phyloP scores from a whole-genome alignment of 2,329 filamentous ascomycete species.

The Domatiomyces catenatus region DNA sequence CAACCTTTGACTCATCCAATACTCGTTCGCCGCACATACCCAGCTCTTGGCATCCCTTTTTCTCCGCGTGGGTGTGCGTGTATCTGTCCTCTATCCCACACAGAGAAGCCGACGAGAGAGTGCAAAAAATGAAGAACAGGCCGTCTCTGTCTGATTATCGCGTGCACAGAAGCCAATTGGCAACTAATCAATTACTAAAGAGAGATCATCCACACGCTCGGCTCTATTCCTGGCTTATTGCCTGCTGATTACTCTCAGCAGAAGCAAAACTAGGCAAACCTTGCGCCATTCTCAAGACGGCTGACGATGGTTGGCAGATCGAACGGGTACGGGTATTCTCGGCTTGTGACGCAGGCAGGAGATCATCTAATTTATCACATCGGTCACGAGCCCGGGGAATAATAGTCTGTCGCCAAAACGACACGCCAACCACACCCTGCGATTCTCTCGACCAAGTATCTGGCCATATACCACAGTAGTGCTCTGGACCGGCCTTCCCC shows the following conservation, averaged over 20 bases:
- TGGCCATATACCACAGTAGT: not conserved
- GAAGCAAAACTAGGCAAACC: no score
- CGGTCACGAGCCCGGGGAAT: not conserved
- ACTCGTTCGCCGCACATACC: not conserved
- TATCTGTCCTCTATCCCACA: no score
- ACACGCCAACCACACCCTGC: not conserved
- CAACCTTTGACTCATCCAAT: not conserved
- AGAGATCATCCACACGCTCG: no score
- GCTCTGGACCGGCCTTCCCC: not conserved
- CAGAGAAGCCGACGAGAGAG: no score
- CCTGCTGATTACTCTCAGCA: not conserved
- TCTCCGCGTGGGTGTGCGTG: no score
- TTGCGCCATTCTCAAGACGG: not conserved
- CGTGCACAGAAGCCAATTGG: no score
- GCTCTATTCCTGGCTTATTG: no score
- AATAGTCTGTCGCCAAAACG: not conserved
- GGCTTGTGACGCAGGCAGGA: not conserved
- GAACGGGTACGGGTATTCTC: not conserved
- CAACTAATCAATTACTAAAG: no score
- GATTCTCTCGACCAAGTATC: no score
- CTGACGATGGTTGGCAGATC: not conserved
- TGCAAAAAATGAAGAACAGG: no score
- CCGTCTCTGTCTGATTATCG: no score
- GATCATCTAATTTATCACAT: not conserved
- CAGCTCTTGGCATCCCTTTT: not conserved